Conservation (phyloP, 2,329 filamentous ascomycete species). For the Hymenoscyphus fructigenus region DNA sequence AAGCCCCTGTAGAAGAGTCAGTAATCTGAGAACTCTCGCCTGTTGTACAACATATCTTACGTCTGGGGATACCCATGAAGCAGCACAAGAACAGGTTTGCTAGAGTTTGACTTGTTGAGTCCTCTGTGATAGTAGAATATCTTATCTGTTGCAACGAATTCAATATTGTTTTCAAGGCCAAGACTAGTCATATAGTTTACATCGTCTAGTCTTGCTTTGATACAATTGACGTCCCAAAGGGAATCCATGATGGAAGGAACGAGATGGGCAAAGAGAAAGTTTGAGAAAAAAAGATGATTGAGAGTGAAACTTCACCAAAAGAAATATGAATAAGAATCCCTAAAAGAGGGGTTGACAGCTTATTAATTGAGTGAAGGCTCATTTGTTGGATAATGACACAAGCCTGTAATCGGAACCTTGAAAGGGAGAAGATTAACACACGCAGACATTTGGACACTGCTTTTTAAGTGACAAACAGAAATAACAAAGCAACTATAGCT, state of each 20-base stretch:
- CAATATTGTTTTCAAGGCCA: conserved; percentile 22
- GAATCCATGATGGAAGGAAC: not conserved
- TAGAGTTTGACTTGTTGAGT: conserved; percentile 18
- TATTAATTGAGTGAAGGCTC: not conserved
- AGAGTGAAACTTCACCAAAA: not conserved
- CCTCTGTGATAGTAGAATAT: conserved; percentile 23
- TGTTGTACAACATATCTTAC: conserved; percentile 27
- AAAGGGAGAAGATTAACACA: not conserved
- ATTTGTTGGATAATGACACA: not conserved
- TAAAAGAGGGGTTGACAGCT: not conserved
- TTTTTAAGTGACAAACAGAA: too few relatives aligned
- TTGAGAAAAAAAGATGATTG: not conserved
- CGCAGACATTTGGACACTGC: too few relatives aligned
- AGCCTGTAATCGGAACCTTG: too few relatives aligned
- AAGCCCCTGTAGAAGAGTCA: conserved; percentile 21
- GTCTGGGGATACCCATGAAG: conserved; percentile 49
- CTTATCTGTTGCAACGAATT: conserved; percentile 10
- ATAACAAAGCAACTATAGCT: too few relatives aligned
- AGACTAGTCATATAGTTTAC: conserved; percentile 20
- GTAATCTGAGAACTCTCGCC: not conserved
- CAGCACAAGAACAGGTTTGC: conserved; percentile 40
- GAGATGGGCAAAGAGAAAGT: not conserved
- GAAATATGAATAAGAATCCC: not conserved
- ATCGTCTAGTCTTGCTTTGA: conserved; percentile 9
- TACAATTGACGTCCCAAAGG: conserved; percentile 6